These are phyloP conservation scores for Elongisporangium prolatum DNA, from an alignment of 352 stramenopile species.

Conservation along the genomic window DNA sequence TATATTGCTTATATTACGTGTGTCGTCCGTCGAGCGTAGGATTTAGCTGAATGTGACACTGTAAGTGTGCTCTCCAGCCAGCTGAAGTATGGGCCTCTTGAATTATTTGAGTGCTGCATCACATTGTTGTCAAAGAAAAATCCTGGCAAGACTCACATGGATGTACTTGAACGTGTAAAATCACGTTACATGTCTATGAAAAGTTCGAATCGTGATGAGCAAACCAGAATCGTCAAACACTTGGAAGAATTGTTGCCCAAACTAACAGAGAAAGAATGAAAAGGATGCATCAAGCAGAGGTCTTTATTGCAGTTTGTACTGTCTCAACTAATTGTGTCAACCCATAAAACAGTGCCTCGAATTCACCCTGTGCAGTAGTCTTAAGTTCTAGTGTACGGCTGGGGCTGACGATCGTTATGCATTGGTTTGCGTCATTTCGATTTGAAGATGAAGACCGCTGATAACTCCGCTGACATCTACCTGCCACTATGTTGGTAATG, in stretches of 20 bases:
- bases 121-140: neutral
- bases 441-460: constrained; percentile 7
- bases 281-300: neutral
- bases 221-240: neutral
- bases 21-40: constrained; percentile 7
- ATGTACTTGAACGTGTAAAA: neutral
- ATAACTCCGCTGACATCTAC: constrained; percentile 22
- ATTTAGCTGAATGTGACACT: constrained; percentile 13
- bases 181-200: neutral
- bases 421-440: constrained; percentile 19
- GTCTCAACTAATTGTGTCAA: constrained; percentile 23
- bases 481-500: constrained; percentile 28
- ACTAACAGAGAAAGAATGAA: neutral
- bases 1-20: too few relatives aligned
- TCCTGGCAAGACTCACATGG: neutral
- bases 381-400: constrained; percentile 39
- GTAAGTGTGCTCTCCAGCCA: constrained; percentile 13
- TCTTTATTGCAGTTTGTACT: neutral
- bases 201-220: neutral
- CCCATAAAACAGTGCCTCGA: constrained; percentile 25
- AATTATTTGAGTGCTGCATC: constrained; percentile 23
- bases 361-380: constrained; percentile 22
- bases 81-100: constrained; percentile 24
- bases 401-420: constrained; percentile 33
- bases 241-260: neutral